Percentiles rank a stretch among this genome's conserved stretches.
Conservation (phyloP, 2,329 filamentous ascomycete genomes). For the Fusarium sp. region DNA sequence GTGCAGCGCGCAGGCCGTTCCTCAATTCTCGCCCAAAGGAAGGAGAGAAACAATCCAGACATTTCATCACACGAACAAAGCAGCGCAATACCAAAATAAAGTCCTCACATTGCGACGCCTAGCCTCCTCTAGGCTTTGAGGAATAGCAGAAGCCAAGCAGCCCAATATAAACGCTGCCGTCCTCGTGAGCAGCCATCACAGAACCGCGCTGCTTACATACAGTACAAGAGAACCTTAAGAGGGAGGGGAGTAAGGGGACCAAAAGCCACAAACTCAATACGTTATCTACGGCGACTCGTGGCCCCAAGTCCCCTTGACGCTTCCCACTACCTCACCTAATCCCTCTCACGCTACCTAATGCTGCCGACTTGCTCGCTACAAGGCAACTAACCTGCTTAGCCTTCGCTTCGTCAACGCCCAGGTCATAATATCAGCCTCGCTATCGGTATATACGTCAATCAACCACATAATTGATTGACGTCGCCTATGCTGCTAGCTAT, state of each 20-base stretch:
- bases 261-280: not conserved
- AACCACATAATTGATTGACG: slow-evolving; percentile 4
- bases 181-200: too few relatives aligned
- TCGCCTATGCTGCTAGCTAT: not conserved
- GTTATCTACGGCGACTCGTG: not conserved
- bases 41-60: too few relatives aligned
- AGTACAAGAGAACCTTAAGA: not conserved
- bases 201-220: not conserved
- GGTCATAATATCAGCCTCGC: not conserved
- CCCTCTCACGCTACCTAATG: not conserved
- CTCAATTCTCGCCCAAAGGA: too few relatives aligned
- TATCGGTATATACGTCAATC: not conserved
- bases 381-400: not conserved
- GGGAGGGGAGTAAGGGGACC: too few relatives aligned
- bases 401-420: not conserved
- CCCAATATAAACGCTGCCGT: too few relatives aligned
- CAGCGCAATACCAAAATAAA: too few relatives aligned
- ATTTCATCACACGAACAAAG: too few relatives aligned
- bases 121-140: too few relatives aligned
- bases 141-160: too few relatives aligned
- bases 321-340: not conserved
- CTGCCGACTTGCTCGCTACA: not conserved
- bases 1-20: not conserved
- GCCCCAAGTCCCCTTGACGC: not conserved
- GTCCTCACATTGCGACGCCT: too few relatives aligned